A percentile compares a stretch with the other conserved stretches of the same genome.
phyloP scores from a whole-genome alignment of 306 rosid genomes.

The Ormosia emarginata region DNA sequence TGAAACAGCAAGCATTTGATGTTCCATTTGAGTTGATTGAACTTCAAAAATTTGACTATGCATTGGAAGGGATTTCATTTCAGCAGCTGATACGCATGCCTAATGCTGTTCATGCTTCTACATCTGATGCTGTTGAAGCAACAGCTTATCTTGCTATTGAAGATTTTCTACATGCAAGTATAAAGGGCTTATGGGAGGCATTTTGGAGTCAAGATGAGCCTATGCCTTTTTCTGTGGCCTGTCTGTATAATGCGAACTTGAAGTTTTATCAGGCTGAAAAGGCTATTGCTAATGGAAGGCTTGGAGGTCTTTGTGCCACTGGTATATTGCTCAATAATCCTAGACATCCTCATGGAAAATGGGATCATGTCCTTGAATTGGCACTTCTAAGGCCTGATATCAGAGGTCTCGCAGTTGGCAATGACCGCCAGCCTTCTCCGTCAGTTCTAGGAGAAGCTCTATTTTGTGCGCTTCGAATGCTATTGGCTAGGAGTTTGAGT shows the following conservation, averaged over 20 bases:
- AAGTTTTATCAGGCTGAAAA: conserved; percentile 91
- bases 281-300: conserved; percentile 82
- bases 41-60: conserved; percentile 95
- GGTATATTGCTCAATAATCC: conserved; percentile 77
- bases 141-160: conserved; percentile 88
- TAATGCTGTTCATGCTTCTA: conserved; percentile 72
- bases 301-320: conserved; percentile 80
- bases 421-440: conserved; percentile 55
- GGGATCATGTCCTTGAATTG: conserved; percentile 90
- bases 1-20: conserved; percentile 56
- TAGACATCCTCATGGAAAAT: conserved; percentile 85
- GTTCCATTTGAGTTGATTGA: conserved; percentile 95
- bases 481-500: conserved; percentile 85
- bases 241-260: conserved; percentile 64
- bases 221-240: conserved; percentile 87
- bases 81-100: conserved; percentile 98
- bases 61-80: conserved; percentile 92
- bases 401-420: conserved; percentile 48
- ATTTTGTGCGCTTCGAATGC: conserved; percentile 74
- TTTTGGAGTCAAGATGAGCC: conserved; percentile 93
- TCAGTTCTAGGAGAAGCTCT: conserved; percentile 81
- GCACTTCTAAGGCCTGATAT: conserved; percentile 82
- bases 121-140: conserved; percentile 83
- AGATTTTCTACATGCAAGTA: conserved; percentile 92
- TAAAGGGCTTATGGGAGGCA: conserved; percentile 94